phyloP scores from a whole-genome alignment of 192 early-diverging fungal genomes.

The Phycomyces nitens region DNA sequence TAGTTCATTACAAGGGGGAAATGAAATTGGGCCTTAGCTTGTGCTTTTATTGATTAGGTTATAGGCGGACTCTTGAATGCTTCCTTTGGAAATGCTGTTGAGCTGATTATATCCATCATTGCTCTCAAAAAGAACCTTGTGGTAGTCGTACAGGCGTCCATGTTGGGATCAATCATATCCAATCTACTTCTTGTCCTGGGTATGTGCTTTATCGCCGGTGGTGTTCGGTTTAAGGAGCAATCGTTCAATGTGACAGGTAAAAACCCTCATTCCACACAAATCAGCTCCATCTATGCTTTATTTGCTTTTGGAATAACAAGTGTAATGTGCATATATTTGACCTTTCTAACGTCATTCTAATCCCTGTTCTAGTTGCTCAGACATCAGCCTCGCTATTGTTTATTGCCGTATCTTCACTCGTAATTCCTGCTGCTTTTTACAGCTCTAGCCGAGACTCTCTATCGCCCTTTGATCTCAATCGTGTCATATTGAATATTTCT shows the following conservation, averaged over 20 bases:
- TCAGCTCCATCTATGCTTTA: no score
- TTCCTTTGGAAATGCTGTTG: conserved; percentile 64
- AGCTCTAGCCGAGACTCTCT: conserved; percentile 30
- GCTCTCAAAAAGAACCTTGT: conserved; percentile 76
- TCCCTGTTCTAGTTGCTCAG: conserved; percentile 42
- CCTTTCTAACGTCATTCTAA: no score
- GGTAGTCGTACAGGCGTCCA: conserved; percentile 82
- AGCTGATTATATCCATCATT: conserved; percentile 79
- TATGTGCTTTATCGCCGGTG: conserved; percentile 82
- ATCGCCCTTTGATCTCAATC: conserved; percentile 40
- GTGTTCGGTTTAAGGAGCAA: conserved; percentile 72
- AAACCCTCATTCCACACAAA: neutral
- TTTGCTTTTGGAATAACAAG: no score
- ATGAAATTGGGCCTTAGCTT: neutral
- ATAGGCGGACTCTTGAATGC: conserved; percentile 86
- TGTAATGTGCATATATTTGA: no score
- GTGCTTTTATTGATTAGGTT: conserved; percentile 32
- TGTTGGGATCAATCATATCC: conserved; percentile 87
- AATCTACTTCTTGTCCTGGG: conserved; percentile 87
- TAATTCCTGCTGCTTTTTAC: conserved; percentile 72
- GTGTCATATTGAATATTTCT: conserved; percentile 55
- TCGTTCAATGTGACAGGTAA: conserved; percentile 54
- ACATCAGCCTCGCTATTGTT: conserved; percentile 68
- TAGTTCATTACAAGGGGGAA: neutral
- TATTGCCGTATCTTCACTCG: conserved; percentile 60